Evolutionary conservation across 164 flowering plant genomes (phyloP).

Genomic region (Santalum album): DNA sequence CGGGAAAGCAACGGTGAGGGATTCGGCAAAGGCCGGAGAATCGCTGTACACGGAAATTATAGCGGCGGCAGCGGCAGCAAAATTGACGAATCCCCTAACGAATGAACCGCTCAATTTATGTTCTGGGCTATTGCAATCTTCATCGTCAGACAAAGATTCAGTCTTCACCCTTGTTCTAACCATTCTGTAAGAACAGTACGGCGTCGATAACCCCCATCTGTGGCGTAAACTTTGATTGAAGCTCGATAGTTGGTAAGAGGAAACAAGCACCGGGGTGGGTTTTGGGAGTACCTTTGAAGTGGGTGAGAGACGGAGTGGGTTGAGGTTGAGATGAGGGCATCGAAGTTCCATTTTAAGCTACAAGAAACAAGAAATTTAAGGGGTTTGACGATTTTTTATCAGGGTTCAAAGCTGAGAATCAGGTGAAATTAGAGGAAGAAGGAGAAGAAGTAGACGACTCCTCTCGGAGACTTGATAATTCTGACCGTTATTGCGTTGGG

Average conservation of each 20-base stretch:
- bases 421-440: too few species aligned
- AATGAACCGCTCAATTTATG: conserved; percentile 19
- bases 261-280: conserved; percentile 11
- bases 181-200: conserved; percentile 2
- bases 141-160: neutral
- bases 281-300: conserved; percentile 13
- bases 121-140: neutral
- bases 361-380: too few species aligned
- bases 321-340: conserved; percentile 20
- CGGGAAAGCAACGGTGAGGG: conserved; percentile 91
- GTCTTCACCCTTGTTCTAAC: conserved; percentile 6
- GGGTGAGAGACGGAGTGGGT: conserved; percentile 13
- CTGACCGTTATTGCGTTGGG: too few species aligned
- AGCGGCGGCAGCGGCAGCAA: conserved; percentile 61
- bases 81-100: conserved; percentile 35
- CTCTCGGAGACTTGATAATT: too few species aligned
- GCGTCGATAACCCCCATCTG: conserved; percentile 9
- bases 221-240: conserved; percentile 2
- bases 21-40: conserved; percentile 65
- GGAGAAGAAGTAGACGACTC: too few species aligned
- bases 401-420: too few species aligned
- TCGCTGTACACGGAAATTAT: conserved; percentile 27
- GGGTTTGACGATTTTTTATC: too few species aligned
- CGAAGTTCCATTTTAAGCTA: conserved; percentile 29
- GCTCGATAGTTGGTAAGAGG: conserved; percentile 14